Evolutionary conservation across 208 protist species (phyloP), one percentile per base, ranked within the genome.

Genomic region (Phytomonas sp.): DNA sequence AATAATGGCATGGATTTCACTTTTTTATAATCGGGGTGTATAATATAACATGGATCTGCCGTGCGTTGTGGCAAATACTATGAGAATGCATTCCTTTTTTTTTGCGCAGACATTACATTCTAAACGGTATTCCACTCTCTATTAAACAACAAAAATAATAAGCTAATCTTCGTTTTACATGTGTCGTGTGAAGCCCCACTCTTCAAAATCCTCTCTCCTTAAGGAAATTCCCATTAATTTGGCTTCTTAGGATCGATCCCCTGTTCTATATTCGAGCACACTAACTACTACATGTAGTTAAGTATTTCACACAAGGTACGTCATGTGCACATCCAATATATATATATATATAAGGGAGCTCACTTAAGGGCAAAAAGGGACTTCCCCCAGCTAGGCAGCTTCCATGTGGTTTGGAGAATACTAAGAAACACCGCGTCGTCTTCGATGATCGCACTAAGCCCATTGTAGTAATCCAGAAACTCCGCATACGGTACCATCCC

Each of bases 381-480:
- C 26, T 26, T 53, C 1, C 26, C 28, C 78, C 82, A 91, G n/a
- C 71, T 60, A 15, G 82, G 79, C 29, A 94, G 36, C 73, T 96
- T 97, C 91, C 93, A 97, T 29, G 90, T 88, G 23, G 84, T 87
- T 69, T 81, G 46, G 29, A 97, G 75, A 29, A 96, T 88, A 34
- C 82, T 80, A 28, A 92, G 62, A 68, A 97, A 97, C 23, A 93
- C 76, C 2, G 81, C 74, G 70, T 97, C 93, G 1, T 93, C 74
- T 11, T 90, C 86, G 43, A 97, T 94, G 34, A 92, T 83, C 0
- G 89, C 87, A 65, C 90, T 96, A 17, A 97, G 80, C 3, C 93
- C 93, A 70, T 88, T 95, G 79, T 97, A 97, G 78, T 97, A 97
- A 74, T 97, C 93, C 51, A 91, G 60, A 72, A 95, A 97, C 80